Evolutionary conservation across 169 alveolate species (phyloP), one percentile per base, ranked within the genome.

Genomic region (Cryptosporidium viatorum): DNA sequence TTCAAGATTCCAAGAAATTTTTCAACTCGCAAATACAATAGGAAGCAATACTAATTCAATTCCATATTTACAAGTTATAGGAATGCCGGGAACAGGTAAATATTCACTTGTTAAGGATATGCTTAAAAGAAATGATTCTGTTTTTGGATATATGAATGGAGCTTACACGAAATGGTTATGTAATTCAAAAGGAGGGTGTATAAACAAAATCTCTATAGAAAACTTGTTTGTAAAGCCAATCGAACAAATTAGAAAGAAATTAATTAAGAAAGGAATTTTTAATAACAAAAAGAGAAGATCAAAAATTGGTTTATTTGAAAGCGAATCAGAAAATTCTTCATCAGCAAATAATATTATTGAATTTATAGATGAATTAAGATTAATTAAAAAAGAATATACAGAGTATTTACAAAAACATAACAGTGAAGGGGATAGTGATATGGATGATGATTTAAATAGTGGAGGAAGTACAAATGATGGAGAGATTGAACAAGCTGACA

Each of bases 1-100:
- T n/a, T 65, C 89, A 16, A 59, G 89, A n/a, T 37, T 37, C 18
- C 45, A 80, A 33, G 89, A 80, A 65, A 80, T 80, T 23, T 65
- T 80, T 23, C 73, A 80, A 45, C 55, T 80, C 23, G 74, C 75
- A 43, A 65, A 65, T 41, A 80, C 65, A 41, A 80, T 80, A 43
- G 89, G 89, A 23, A 62, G 68, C 31, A 26, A 62, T 18, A 41
- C 14, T 2, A 80, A 80, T 41, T 21, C 89, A 31, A 59, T 80
- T 4, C 74, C 75, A 21, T 80, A 80, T 26, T 65, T 80, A 23
- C 89, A 80, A 18, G 75, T 80, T 31, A 3, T 80, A 14, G 89
- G 89, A 23, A 80, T 80, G 80, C 74, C 89, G 18, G 89, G 89
- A 16, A 80, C 80, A 12, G 89, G 89, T 0, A 80, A 80, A 50